Base-by-base conservation (phyloP, 2,329 filamentous ascomycete genomes). In the Colletotrichum sp. region DNA sequence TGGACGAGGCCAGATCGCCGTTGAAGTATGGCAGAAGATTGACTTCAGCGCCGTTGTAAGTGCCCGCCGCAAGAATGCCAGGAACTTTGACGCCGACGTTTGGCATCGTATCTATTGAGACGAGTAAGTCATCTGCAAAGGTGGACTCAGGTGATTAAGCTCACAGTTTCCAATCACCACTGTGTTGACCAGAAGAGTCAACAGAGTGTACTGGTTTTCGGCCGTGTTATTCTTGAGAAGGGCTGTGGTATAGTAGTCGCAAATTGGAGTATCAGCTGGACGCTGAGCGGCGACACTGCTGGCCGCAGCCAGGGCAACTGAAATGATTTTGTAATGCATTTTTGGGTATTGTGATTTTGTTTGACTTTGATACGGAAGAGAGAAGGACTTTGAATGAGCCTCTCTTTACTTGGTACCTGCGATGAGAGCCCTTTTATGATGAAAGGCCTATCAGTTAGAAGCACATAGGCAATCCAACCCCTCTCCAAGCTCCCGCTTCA, bases 221-320 rank as follows among this genome's bases (percentile, higher is more conserved):
- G 89, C 89, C 49, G 88, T 92, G 85, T 92, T 93, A 52, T 91
- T 85, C 81, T 87, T 89, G 70, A 92, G 85, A 13, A 92, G 82
- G n/a, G 89, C 88, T 5, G 86, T 90, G 39, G 91, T 92, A 83
- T 93, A 93, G 83, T 92, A 92, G 84, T 93, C 91, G 83, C 91
- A 93, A 79, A 93, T 89, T 75, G 89, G 87, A 4, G 81, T 86
- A 79, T 89, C 86, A 15, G 81, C 67, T 5, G 89, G 89, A 60
- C 89, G 87, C 81, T 90, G 88, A 24, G 87, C 87, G 65, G 76
- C 80, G 34, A 74, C 81, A 32, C 77, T 77, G 76, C 78, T 77
- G 57, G 79, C 80, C 18, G 79, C 79, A 59, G 80, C 80, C 57
- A 82, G 75, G 39, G 82, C 80, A 32, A 79, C 69, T 9, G 78